Percentiles rank a stretch among this genome's conserved stretches.
These are phyloP conservation scores for Russula foetens DNA, from an alignment of 768 basidiomycete species.

Conservation along the genomic window DNA sequence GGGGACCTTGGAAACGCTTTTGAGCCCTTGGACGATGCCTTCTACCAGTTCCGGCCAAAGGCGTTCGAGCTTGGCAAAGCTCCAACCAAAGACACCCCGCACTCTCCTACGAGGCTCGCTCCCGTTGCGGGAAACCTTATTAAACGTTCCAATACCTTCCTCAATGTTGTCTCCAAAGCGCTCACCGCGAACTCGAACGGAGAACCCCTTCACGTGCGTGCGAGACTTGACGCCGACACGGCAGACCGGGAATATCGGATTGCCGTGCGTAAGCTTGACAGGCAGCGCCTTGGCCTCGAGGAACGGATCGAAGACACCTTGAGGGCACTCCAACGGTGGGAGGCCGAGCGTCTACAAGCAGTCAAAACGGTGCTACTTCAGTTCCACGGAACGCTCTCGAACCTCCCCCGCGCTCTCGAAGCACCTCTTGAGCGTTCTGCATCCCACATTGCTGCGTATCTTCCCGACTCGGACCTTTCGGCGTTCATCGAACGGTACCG, in stretches of 20 bases:
- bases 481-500: conserved; percentile 89
- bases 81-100: conserved; percentile 22
- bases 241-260: conserved; percentile 76
- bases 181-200: conserved; percentile 38
- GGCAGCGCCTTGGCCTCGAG: conserved; percentile 79
- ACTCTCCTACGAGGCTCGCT: conserved; percentile 28
- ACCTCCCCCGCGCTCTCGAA: conserved; percentile 60
- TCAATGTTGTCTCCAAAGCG: conserved; percentile 67
- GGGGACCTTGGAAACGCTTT: conserved; percentile 81
- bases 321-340: conserved; percentile 77
- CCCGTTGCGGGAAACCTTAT: conserved; percentile 48
- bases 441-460: conserved; percentile 73
- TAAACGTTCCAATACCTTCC: conserved; percentile 61
- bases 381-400: conserved; percentile 74
- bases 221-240: conserved; percentile 70
- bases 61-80: conserved; percentile 52
- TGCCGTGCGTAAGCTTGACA: conserved; percentile 73
- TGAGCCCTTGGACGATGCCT: conserved; percentile 69
- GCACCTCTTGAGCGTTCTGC: conserved; percentile 60
- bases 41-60: conserved; percentile 79
- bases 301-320: conserved; percentile 79
- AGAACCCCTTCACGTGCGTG: conserved; percentile 62
- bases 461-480: conserved; percentile 79
- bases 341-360: conserved; percentile 71
- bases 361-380: conserved; percentile 87